These are phyloP conservation scores for Clitopilus passeckerianus DNA, from an alignment of 768 basidiomycete genomes.

Conservation along the genomic window DNA sequence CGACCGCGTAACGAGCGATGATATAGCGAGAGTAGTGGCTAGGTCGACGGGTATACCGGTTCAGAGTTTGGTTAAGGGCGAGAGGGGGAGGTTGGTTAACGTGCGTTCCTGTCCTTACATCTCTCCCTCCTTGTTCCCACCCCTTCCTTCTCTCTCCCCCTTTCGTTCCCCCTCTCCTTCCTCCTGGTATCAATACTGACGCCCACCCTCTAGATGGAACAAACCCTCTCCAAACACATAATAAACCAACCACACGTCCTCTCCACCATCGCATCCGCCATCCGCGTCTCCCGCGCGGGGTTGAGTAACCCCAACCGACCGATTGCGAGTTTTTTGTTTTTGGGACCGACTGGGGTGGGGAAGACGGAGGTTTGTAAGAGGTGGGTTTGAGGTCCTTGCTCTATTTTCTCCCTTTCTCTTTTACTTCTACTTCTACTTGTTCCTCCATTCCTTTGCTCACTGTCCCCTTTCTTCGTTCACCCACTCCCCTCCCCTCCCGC, in stretches of 20 bases:
- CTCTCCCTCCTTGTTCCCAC: not conserved
- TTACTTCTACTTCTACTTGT: no score
- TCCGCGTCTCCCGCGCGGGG: slow-evolving; percentile 89
- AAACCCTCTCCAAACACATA: slow-evolving; percentile 63
- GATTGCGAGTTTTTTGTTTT: slow-evolving; percentile 88
- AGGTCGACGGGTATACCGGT: slow-evolving; percentile 90
- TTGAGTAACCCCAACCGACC: slow-evolving; percentile 85
- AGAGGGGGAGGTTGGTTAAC: slow-evolving; percentile 85
- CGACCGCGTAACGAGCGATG: slow-evolving; percentile 83
- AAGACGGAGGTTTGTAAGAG: slow-evolving; percentile 41
- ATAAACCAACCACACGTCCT: slow-evolving; percentile 94
- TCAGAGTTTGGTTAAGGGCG: slow-evolving; percentile 82
- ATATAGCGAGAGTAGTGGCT: slow-evolving; percentile 85
- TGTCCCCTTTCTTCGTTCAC: not conserved
- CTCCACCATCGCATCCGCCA: slow-evolving; percentile 79
- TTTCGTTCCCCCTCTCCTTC: not conserved
- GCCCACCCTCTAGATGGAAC: slow-evolving; percentile 69
- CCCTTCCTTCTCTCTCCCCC: not conserved
- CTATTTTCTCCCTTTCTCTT: no score
- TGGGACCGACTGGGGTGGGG: slow-evolving; percentile 85
- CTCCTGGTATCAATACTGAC: not conserved
- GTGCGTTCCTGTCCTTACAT: slow-evolving; percentile 35
- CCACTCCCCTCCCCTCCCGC: no score
- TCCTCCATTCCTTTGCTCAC: no score
- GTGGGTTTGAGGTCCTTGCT: no score